Evolutionary conservation across 768 basidiomycete species (phyloP), one percentile per base, ranked within the genome.

Genomic region (Cyclocybe cylindracea): DNA sequence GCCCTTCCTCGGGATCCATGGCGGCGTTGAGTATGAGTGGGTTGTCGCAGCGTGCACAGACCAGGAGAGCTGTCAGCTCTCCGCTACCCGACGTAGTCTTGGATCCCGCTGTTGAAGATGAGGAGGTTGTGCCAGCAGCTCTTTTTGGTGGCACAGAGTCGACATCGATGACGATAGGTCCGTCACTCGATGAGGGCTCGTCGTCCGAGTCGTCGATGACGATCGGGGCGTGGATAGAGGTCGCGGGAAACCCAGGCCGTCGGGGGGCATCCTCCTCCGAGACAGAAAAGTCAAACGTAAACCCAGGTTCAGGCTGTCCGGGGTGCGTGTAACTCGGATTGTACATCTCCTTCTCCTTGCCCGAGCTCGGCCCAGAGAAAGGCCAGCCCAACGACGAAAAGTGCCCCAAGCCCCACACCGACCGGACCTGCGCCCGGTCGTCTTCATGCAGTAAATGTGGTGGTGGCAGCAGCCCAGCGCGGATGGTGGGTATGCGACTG

Each of bases 41-140:
- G 52, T 85, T 84, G 18, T 78, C 67, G 54, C 90, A 92, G 7
- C 69, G 71, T 10, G 85, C 86, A 56, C 90, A 91, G 10, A 86
- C 81, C 10, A 91, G 78, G 9, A 79, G 66, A 11, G 75, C 75
- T 39, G 65, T 65, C 19, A 76, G 57, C 24, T 66, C 63, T 16
- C 45, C 54, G 44, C 48, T 38, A 41, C 48, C 46, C 7, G 48
- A n/a, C 19, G 46, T 32, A 16, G 58, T n/a, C n/a, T n/a, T n/a
- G n/a, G n/a, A n/a, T 40, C 33, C 39, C 46, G 4, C 35, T 24
- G 39, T 39, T 19, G 29, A 43, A 34, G 13, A n/a, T 45, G 55
- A 54, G 1, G 53, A 34, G 51, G 50, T 34, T 14, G 29, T n/a
- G 10, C 10, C 31, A 16, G 45, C 39, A 10, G 40, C 31, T 7